These are phyloP conservation scores for Cardamine occulta DNA, from an alignment of 345 rosid species.

Conservation along the genomic window DNA sequence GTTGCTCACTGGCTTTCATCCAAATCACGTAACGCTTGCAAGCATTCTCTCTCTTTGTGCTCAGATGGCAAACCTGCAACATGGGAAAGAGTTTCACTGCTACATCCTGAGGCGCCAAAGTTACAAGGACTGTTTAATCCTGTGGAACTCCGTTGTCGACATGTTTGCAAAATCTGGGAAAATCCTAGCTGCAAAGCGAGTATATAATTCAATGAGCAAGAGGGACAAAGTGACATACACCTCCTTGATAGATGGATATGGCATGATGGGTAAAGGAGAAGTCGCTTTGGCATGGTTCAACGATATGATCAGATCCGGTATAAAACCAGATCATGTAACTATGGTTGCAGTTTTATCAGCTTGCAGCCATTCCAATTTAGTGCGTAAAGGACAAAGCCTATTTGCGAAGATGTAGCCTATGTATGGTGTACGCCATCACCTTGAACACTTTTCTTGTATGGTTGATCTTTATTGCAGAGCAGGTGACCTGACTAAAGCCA, in stretches of 20 bases:
- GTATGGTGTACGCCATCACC: constrained; percentile 54
- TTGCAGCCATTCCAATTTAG: constrained; percentile 77
- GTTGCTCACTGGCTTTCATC: constrained; percentile 62
- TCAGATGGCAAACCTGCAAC: constrained; percentile 65
- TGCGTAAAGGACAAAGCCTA: constrained; percentile 54
- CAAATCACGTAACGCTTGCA: constrained; percentile 72
- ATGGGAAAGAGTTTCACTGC: constrained; percentile 78
- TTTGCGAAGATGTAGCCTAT: constrained; percentile 53
- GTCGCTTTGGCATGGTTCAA: constrained; percentile 54
- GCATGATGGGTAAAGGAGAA: constrained; percentile 62
- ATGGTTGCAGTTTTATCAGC: constrained; percentile 87
- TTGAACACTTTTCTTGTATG: constrained; percentile 82
- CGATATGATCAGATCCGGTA: constrained; percentile 55
- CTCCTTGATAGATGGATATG: constrained; percentile 74
- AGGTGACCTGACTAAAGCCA: constrained; percentile 63
- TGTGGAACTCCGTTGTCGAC: constrained; percentile 75
- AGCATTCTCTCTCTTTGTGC: constrained; percentile 74
- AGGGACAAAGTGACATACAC: constrained; percentile 82
- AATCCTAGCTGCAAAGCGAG: constrained; percentile 52
- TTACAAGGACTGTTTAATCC: constrained; percentile 50
- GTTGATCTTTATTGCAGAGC: constrained; percentile 76
- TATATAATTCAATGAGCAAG: constrained; percentile 60
- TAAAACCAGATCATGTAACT: constrained; percentile 73
- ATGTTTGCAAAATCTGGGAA: constrained; percentile 77
- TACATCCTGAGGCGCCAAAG: constrained; percentile 56